phyloP scores from a whole-genome alignment of 768 basidiomycete species.

The Leccinum olivaceopallidum region DNA sequence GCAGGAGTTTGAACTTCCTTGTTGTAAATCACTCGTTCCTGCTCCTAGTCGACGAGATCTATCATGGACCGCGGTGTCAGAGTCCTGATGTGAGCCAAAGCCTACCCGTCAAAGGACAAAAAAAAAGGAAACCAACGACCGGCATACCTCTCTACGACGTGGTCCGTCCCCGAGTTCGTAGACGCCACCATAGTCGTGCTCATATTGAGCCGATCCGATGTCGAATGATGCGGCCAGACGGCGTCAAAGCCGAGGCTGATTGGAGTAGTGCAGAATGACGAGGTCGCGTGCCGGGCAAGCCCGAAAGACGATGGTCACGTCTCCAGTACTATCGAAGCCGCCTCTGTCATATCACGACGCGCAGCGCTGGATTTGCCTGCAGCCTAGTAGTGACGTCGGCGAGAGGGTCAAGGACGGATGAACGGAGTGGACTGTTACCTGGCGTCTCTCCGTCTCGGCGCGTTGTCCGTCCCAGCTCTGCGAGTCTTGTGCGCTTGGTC shows the following conservation, averaged over 20 bases:
- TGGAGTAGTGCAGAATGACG: conserved; percentile 39
- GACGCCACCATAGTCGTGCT: conserved; percentile 48
- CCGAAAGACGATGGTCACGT: conserved; percentile 65
- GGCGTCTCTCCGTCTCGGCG: conserved; percentile 45
- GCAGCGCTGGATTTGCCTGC: conserved; percentile 41
- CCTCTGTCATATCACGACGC: conserved; percentile 56
- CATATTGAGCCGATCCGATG: conserved; percentile 48
- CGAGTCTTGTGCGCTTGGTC: conserved; percentile 85
- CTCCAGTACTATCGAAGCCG: conserved; percentile 53
- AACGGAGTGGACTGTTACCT: conserved; percentile 17
- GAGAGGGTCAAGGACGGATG: neutral
- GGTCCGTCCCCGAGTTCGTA: conserved; percentile 59
- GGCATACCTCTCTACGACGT: conserved; percentile 67
- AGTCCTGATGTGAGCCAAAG: conserved; percentile 39
- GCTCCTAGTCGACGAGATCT: conserved; percentile 85
- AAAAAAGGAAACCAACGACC: neutral
- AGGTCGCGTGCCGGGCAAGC: conserved; percentile 66
- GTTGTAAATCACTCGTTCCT: conserved; percentile 80
- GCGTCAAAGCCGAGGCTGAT: conserved; percentile 38
- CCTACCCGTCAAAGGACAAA: neutral
- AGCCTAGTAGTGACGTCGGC: conserved; percentile 26
- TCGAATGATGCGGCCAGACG: conserved; percentile 67
- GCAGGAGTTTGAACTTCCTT: conserved; percentile 82
- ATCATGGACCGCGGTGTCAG: conserved; percentile 59
- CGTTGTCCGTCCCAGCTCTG: conserved; percentile 70